These are phyloP conservation scores for Gossypium bickii DNA, from an alignment of 345 rosid genomes.

Conservation along the genomic window DNA sequence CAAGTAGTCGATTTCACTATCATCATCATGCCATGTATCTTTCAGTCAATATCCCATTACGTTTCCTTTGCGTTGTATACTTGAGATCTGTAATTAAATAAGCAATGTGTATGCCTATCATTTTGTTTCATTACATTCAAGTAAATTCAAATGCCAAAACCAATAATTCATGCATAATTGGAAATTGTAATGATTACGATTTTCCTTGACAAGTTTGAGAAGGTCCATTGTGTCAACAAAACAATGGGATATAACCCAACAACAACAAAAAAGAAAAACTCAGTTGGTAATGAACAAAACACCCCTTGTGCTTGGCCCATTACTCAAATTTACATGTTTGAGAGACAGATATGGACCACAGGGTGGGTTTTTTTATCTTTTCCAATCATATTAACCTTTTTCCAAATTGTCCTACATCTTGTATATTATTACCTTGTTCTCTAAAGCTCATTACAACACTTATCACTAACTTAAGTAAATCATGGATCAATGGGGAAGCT, in stretches of 20 bases:
- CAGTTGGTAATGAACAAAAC: neutral
- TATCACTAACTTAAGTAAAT: too few relatives aligned
- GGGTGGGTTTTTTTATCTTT: too few relatives aligned
- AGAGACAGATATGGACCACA: constrained; percentile 21
- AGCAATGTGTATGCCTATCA: neutral
- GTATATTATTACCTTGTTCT: neutral
- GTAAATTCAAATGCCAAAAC: neutral
- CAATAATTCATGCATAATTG: neutral
- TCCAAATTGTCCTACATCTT: constrained; percentile 27
- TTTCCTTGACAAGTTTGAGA: neutral
- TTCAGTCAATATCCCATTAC: constrained; percentile 28
- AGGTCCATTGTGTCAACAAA: neutral
- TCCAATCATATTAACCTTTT: too few relatives aligned
- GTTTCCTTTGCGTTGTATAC: constrained; percentile 21
- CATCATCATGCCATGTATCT: constrained; percentile 33
- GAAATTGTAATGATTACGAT: neutral
- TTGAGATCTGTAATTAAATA: constrained; percentile 25
- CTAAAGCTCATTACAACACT: too few relatives aligned
- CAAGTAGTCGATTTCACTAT: constrained; percentile 26
- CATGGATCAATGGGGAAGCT: too few relatives aligned
- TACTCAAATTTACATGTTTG: constrained; percentile 16
- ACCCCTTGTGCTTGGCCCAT: constrained; percentile 24
- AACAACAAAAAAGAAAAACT: neutral
- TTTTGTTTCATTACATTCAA: neutral
- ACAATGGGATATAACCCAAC: neutral